phyloP scores from a whole-genome alignment of 176 grass and related monocot genomes.

The Puya raimondii region DNA sequence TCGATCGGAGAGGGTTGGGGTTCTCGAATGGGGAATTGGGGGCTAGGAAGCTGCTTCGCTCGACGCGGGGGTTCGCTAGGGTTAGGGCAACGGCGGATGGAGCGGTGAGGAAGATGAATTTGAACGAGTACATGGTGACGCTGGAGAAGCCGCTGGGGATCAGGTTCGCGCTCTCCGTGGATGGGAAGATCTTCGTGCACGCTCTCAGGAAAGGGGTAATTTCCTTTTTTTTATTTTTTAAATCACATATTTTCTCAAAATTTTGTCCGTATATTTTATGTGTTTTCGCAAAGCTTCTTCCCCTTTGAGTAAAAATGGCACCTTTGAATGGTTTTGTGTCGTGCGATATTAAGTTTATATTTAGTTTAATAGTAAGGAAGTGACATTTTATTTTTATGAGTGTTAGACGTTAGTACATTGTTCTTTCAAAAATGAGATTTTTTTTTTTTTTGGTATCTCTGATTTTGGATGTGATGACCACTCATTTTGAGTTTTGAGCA shows the following conservation, averaged over 20 bases:
- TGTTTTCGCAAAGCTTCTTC: not conserved
- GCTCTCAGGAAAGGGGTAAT: slow-evolving; percentile 69
- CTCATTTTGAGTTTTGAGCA: too few species aligned
- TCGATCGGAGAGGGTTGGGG: not conserved
- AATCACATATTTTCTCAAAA: too few species aligned
- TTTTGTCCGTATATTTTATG: not conserved
- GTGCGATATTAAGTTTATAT: too few species aligned
- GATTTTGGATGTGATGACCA: too few species aligned
- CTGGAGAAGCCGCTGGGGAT: slow-evolving; percentile 71
- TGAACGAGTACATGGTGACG: slow-evolving; percentile 95
- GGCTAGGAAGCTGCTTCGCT: not conserved
- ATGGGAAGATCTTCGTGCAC: slow-evolving; percentile 75
- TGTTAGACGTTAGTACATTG: too few species aligned
- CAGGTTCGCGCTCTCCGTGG: slow-evolving; percentile 63
- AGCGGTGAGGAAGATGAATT: slow-evolving; percentile 34
- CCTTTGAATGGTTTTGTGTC: too few species aligned
- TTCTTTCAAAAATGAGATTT: too few species aligned
- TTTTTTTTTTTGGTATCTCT: too few species aligned
- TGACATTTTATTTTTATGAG: too few species aligned
- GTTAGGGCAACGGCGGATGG: slow-evolving; percentile 15
- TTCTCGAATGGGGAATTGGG: not conserved
- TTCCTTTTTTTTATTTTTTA: not conserved
- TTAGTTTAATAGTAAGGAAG: too few species aligned
- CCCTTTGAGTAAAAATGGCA: not conserved
- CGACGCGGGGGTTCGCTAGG: not conserved